phyloP scores from a whole-genome alignment of 352 stramenopile species.

The Phytophthora ohioensis region DNA sequence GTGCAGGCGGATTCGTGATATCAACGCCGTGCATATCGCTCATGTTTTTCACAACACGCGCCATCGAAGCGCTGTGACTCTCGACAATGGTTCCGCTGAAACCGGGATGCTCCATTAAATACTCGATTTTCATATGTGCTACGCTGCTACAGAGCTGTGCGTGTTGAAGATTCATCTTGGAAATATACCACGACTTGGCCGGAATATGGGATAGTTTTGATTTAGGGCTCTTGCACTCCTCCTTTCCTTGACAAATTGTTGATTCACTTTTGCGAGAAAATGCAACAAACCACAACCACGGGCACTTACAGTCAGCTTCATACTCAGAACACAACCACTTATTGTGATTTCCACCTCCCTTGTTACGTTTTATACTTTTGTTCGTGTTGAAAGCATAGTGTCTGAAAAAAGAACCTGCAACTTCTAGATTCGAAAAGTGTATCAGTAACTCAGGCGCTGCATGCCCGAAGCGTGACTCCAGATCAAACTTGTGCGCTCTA shows the following conservation, averaged over 20 bases:
- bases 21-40: not conserved
- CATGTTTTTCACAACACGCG: slow-evolving; percentile 6
- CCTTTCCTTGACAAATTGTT: not conserved
- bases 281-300: not conserved
- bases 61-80: not conserved
- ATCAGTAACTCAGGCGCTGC: not conserved
- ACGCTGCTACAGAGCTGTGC: slow-evolving; percentile 7
- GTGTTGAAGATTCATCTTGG: not conserved
- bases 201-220: slow-evolving; percentile 8
- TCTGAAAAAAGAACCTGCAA: slow-evolving; percentile 1
- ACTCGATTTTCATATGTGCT: slow-evolving; percentile 1
- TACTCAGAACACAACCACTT: not conserved
- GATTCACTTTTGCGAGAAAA: not conserved
- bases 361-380: not conserved
- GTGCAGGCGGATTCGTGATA: not conserved
- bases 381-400: not conserved
- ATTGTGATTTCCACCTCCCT: not conserved
- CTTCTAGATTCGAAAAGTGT: not conserved
- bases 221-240: not conserved
- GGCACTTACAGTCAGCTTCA: not conserved
- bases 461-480: not conserved
- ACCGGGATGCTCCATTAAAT: not conserved
- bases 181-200: slow-evolving; percentile 10
- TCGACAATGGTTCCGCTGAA: slow-evolving; percentile 2
- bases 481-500: not conserved